These are phyloP conservation scores for Closterium sp. DNA, from an alignment of 139 green algal genomes.

Conservation along the genomic window DNA sequence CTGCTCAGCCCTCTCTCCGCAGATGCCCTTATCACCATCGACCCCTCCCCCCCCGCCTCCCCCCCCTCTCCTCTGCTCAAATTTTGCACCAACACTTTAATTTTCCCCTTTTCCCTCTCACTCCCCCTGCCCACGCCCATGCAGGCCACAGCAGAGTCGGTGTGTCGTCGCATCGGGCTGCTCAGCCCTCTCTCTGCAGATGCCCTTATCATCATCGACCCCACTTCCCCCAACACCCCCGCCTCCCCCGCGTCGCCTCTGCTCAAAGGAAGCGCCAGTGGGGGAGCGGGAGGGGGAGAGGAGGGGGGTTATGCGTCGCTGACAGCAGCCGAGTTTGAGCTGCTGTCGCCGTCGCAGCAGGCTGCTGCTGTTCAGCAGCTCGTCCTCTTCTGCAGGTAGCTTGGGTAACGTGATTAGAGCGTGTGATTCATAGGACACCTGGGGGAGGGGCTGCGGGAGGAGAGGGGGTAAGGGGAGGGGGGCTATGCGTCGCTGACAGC, in stretches of 20 bases:
- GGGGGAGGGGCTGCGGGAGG: neutral
- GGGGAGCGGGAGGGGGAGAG: neutral
- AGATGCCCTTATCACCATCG: neutral
- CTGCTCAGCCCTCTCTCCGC: slow-evolving; percentile 3
- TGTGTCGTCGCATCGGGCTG: slow-evolving; percentile 54
- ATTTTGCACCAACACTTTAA: too few species aligned
- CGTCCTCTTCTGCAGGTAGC: slow-evolving; percentile 39
- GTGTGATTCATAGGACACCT: neutral
- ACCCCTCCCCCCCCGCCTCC: neutral
- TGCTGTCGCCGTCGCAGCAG: slow-evolving; percentile 29
- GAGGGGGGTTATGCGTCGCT: slow-evolving; percentile 15
- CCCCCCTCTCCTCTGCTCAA: too few species aligned
- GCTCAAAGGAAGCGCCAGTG: neutral
- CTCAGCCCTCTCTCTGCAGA: neutral
- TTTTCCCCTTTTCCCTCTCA: too few species aligned
- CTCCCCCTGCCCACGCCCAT: too few species aligned
- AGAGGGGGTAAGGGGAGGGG: neutral
- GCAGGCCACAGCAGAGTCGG: slow-evolving; percentile 50
- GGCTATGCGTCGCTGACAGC: slow-evolving; percentile 37
- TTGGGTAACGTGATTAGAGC: neutral
- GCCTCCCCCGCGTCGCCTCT: neutral
- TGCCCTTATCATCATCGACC: neutral
- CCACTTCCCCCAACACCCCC: neutral
- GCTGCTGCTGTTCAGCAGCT: slow-evolving; percentile 20
- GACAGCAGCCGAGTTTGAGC: slow-evolving; percentile 57